phyloP scores from a whole-genome alignment of 148 eudicot genomes.

The Fagopyrum tataricum region DNA sequence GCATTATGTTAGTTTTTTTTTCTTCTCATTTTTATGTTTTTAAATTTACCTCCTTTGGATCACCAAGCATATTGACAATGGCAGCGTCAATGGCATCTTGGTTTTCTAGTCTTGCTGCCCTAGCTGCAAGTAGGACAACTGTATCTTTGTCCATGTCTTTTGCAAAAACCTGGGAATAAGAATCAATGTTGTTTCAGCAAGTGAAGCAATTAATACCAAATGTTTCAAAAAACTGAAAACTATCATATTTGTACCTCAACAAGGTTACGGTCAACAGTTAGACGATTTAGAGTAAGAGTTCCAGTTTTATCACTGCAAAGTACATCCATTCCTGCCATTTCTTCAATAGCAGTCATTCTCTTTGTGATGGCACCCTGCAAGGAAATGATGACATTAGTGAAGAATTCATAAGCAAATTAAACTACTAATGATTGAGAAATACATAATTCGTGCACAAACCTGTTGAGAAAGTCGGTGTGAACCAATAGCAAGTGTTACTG shows the following conservation, averaged over 20 bases:
- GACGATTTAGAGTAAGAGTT: conserved; percentile 63
- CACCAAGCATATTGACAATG: conserved; percentile 59
- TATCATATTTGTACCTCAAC: conserved; percentile 38
- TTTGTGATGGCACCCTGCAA: conserved; percentile 67
- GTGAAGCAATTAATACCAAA: neutral
- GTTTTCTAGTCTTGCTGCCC: conserved; percentile 75
- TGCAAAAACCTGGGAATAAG: conserved; percentile 35
- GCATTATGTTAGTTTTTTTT: neutral
- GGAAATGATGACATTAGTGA: neutral
- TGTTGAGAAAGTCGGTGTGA: conserved; percentile 74
- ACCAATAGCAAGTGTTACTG: conserved; percentile 75
- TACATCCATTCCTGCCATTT: conserved; percentile 89
- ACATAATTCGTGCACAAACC: conserved; percentile 24
- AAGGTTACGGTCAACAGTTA: conserved; percentile 59
- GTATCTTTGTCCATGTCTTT: conserved; percentile 59
- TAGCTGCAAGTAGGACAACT: conserved; percentile 64
- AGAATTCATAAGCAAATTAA: conserved; percentile 1
- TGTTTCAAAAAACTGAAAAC: neutral
- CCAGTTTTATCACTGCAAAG: conserved; percentile 79
- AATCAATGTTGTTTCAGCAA: neutral
- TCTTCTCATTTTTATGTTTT: neutral
- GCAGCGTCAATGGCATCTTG: conserved; percentile 85
- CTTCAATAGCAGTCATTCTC: conserved; percentile 85
- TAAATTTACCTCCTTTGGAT: conserved; percentile 58
- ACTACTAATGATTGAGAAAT: neutral